These are phyloP conservation scores for Dendrobium nobile DNA, from an alignment of 106 monocot genomes.

Conservation along the genomic window DNA sequence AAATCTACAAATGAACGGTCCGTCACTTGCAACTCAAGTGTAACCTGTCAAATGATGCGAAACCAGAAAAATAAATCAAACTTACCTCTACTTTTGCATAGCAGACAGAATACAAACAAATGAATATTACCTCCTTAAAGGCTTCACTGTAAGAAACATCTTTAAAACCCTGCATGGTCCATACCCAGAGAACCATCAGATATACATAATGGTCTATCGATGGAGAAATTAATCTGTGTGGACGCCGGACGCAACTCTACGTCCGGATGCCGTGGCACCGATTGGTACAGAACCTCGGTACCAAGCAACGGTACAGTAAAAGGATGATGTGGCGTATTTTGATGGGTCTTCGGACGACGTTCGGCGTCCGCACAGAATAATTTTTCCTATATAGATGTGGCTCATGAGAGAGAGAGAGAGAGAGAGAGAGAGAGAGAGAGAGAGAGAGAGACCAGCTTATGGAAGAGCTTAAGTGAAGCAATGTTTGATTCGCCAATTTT, in stretches of 20 bases:
- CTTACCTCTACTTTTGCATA: neutral
- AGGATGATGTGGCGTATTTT: too few species aligned
- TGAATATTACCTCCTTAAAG: constrained; percentile 65
- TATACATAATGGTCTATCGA: neutral
- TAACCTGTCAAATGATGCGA: constrained; percentile 9
- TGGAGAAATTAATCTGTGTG: too few species aligned
- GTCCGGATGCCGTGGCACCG: too few species aligned
- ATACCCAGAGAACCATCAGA: constrained; percentile 4
- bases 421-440: neutral
- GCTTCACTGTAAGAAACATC: constrained; percentile 64
- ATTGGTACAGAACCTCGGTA: too few species aligned
- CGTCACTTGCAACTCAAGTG: constrained; percentile 2
- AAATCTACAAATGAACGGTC: neutral
- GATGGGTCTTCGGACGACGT: too few species aligned
- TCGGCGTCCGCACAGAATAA: too few species aligned
- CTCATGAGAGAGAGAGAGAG: neutral
- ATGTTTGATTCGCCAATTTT: constrained; percentile 81
- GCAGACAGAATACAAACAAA: neutral
- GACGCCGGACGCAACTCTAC: too few species aligned
- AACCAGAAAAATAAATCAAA: neutral
- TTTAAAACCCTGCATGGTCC: constrained; percentile 50
- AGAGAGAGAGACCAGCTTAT: constrained; percentile 55
- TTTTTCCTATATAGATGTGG: too few species aligned
- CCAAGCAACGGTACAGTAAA: too few species aligned
- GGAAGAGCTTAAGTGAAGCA: constrained; percentile 72